These are phyloP conservation scores for Groenewaldozyma auringiensis DNA, from an alignment of 1,139 yeast species.

Conservation along the genomic window DNA sequence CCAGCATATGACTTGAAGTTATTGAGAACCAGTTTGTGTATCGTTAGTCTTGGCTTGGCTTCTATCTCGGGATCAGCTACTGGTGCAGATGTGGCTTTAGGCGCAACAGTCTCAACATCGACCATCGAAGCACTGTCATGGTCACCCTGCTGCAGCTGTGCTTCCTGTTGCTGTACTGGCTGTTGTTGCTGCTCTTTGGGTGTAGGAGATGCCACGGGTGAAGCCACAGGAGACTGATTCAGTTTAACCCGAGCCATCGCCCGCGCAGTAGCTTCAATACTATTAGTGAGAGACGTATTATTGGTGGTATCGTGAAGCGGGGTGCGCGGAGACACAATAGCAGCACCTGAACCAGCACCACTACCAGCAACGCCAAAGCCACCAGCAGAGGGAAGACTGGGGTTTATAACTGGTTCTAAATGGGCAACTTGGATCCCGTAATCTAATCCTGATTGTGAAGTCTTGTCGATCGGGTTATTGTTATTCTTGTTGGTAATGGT, in stretches of 20 bases:
- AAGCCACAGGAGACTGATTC: neutral
- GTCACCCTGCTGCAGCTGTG: neutral
- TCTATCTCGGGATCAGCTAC: conserved; percentile 1
- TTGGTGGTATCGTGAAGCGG: conserved; percentile 1
- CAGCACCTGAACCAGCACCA: no score
- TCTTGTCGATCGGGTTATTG: neutral
- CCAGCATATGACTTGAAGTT: conserved; percentile 98
- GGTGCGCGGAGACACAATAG: neutral
- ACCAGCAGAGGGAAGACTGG: no score
- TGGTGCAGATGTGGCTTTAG: neutral
- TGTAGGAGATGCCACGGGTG: neutral
- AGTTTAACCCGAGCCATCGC: neutral
- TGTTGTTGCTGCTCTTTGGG: neutral
- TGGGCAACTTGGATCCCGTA: conserved; percentile 20
- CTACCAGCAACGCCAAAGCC: no score
- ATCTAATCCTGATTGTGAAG: neutral
- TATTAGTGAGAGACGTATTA: neutral
- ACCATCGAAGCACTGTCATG: no score
- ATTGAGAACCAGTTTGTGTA: conserved; percentile 61
- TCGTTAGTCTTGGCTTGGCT: conserved; percentile 50
- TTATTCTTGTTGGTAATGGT: neutral
- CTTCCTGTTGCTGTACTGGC: neutral
- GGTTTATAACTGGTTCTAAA: conserved; percentile 16
- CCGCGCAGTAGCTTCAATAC: conserved; percentile 1
- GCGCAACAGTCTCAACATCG: neutral